Base-by-base conservation (phyloP, 2,329 filamentous ascomycete genomes). In the Periconia sp. region DNA sequence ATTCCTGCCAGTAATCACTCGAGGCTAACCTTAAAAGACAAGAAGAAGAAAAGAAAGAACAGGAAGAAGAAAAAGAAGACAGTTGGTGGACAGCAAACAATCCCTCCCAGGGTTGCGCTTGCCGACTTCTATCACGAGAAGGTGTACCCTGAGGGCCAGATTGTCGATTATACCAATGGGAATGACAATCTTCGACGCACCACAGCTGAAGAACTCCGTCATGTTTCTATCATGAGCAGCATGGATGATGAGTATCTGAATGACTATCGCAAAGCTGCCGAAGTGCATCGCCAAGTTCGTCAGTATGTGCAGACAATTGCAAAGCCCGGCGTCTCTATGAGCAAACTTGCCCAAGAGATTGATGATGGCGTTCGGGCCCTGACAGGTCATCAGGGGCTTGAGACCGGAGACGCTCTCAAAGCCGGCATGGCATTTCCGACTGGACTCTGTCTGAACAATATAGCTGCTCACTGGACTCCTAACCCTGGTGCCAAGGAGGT, bases 341-440 rank as follows among this genome's bases (percentile, higher is more conserved):
- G 82, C 4, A 81, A 88, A 65, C 91, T 95, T 53, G 88, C 89
- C 9, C 83, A 92, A 63, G 86, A 85, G 12, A 94, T 95, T 56
- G 90, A 95, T 67, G 82, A 91, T 60, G 80, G 87, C 41, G 88
- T 94, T 16, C 82, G 89, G 40, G 81, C 85, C 21, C 71, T 95
- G 42, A 85, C 85, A 1, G 88, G 86, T 2, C 88, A 95, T 67
- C 76, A 81, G 54, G 90, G 88, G 8, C 70, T 92, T 33, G 79
- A 85, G 46, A 85, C 89, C 55, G 90, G 89, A 5, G 89, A 94
- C 58, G 84, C 84, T 43, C 75, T 92, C 48, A 82, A 84, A 62
- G 89, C 84, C 25, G 89, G 90, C 36, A 87, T 95, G 79, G 90
- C 87, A 5, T 95, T 95, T 72, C 89, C 89, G 3, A 90, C 86